Evolutionary conservation across 192 early-diverging fungal genomes (phyloP), one percentile per base, ranked within the genome.

Genomic region (Linnemannia exigua): DNA sequence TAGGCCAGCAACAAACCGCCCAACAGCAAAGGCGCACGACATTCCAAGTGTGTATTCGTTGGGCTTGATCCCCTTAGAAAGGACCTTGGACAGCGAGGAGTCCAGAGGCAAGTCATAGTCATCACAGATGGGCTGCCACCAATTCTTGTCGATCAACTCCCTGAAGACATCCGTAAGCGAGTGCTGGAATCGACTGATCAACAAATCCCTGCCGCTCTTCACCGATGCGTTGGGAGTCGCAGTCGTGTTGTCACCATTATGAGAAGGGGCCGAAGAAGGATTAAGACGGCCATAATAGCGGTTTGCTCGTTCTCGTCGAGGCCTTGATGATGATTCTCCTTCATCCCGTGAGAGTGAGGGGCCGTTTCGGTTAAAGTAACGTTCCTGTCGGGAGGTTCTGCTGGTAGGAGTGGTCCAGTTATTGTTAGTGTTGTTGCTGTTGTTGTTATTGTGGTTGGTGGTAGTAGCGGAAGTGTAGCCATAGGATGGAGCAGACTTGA

Each of bases 61-160:
- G 14, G 77, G 72, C 3, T 28, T 47, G 7, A 79, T 17, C 35
- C 77, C 77, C 35, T 8, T 47, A 0, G 48, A 73, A 1, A n/a
- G 1, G 28, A 68, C n/a, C 14, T 77, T 67, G 1, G 28, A 28
- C 9, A 69, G 58, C 16, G 73, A 67, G 1, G 77, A 33, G 51
- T 76, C 77, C 36, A 72, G 38, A 3, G 84, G 84, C 0, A 86
- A 44, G 33, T 73, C 70, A 25, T 86, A 66, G 70, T 86, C 67
- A 20, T 86, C 84, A 33, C 84, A 86, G 14, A 80, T 77, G 2
- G 84, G 84, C 2, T 72, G 84, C 84, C 84, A 86, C 84, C 84
- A 86, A 37, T 77, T 41, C 47, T 86, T 86, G 17, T 86, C 78
- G 47, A 86, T 33, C 1, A 73, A 47, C 7, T 86, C 84, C 66